Conservation (phyloP, 2,329 filamentous ascomycete genomes). For the Penicillium thymicola region DNA sequence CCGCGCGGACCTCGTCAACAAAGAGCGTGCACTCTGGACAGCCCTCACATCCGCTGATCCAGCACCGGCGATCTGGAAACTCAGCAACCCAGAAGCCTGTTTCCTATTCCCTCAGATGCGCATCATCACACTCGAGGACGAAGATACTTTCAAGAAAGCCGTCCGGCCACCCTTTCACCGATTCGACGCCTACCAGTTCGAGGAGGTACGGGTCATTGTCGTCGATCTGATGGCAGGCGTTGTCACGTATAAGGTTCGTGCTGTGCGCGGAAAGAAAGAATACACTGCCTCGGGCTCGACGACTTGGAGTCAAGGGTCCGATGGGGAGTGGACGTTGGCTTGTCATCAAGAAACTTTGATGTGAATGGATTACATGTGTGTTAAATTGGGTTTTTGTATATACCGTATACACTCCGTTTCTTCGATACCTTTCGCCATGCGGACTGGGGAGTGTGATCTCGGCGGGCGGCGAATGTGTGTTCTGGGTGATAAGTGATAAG, state of each 20-base stretch:
- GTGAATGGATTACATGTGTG: slow-evolving; percentile 7
- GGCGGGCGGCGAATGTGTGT: background rate
- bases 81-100: slow-evolving; percentile 32
- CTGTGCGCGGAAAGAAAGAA: slow-evolving; percentile 23
- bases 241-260: slow-evolving; percentile 34
- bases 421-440: background rate
- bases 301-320: slow-evolving; percentile 39
- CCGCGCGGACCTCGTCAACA: slow-evolving; percentile 33
- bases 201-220: slow-evolving; percentile 31
- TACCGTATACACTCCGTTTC: background rate
- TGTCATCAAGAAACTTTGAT: slow-evolving; percentile 36
- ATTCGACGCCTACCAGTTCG: slow-evolving; percentile 33
- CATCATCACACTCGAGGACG: slow-evolving; percentile 33
- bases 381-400: background rate
- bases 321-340: slow-evolving; percentile 38
- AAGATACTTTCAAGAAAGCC: slow-evolving; percentile 22
- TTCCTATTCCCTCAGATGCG: slow-evolving; percentile 34
- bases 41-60: slow-evolving; percentile 38
- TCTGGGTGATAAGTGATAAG: slow-evolving; percentile 9
- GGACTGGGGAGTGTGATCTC: background rate
- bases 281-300: slow-evolving; percentile 32
- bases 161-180: slow-evolving; percentile 35
- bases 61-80: slow-evolving; percentile 32
- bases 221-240: slow-evolving; percentile 38
- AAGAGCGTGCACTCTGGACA: slow-evolving; percentile 39